Evolutionary conservation across 768 basidiomycete species (phyloP), one percentile per base, ranked within the genome.

Genomic region (Termitomyces sp.): DNA sequence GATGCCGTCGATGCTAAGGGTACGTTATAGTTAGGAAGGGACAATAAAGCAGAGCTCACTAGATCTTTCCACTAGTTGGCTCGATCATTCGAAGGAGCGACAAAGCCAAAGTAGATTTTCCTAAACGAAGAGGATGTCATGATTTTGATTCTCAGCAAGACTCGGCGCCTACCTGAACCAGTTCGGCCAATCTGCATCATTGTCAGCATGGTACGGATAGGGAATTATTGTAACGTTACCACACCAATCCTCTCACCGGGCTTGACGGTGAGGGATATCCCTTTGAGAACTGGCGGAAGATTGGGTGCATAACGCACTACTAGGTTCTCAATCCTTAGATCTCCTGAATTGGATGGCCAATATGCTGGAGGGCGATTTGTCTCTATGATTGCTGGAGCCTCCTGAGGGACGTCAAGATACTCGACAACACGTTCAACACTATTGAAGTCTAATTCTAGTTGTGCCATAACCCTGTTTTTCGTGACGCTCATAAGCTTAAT

Each of bases 1-100:
- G n/a, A n/a, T n/a, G n/a, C n/a, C n/a, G n/a, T n/a, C n/a, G n/a
- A n/a, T n/a, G n/a, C n/a, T n/a, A n/a, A n/a, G n/a, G n/a, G 29
- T 6, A 29, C 29, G 6, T 29, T 29, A n/a, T n/a, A 29, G 29
- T 29, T 6, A 29, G 3, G 29, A 10, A 8, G 26, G 2, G 13
- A 26, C 18, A 31, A 36, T 20, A 42, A 20, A 44, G 20, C 2
- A 5, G 26, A 52, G 41, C 80, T 55, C 67, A 87, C 86, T 83
- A 67, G 34, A 89, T 88, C 51, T 65, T 72, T 4, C 87, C 88
- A 42, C 71, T 71, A 0, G 67, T 68, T 0, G 86, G 79, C 59
- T 89, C 87, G 3, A 88, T 70, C 68, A 88, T 85, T 14, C 87
- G n/a, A n/a, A n/a, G n/a, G n/a, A n/a, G n/a, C n/a, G n/a, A 81